Percentiles rank a stretch among this genome's conserved stretches.
These are phyloP conservation scores for Gnomoniopsis smithogilvyi DNA, from an alignment of 2,329 filamentous ascomycete species.

Conservation along the genomic window DNA sequence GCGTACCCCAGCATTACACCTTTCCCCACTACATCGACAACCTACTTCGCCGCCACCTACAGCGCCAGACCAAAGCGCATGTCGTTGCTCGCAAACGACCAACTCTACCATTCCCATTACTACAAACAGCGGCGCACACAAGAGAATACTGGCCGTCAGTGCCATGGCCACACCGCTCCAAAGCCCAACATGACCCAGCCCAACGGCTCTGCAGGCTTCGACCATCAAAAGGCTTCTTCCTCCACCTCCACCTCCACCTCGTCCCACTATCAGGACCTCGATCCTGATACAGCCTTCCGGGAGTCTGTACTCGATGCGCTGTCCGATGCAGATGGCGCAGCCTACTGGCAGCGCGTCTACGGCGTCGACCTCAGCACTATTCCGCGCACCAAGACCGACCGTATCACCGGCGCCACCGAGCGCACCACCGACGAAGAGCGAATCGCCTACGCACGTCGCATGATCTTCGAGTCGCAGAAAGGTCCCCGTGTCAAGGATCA, in stretches of 20 bases:
- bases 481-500: conserved; percentile 78
- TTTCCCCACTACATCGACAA: too few species aligned
- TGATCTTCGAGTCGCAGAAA: conserved; percentile 96
- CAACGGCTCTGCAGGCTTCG: not conserved
- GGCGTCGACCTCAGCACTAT: conserved; percentile 91
- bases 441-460: conserved; percentile 74
- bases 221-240: not conserved
- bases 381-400: conserved; percentile 40
- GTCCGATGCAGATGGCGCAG: conserved; percentile 92
- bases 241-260: conserved; percentile 11
- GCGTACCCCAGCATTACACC: too few species aligned
- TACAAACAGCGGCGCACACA: conserved; percentile 23
- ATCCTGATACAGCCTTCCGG: conserved; percentile 76
- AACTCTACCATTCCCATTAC: conserved; percentile 14
- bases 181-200: not conserved
- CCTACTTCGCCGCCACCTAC: not conserved
- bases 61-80: not conserved
- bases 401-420: conserved; percentile 60
- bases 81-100: not conserved
- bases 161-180: not conserved
- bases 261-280: conserved; percentile 38
- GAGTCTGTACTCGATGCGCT: conserved; percentile 96
- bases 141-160: not conserved
- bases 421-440: conserved; percentile 94
- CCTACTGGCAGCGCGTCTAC: conserved; percentile 96